A percentile compares a stretch with the other conserved stretches of the same genome.
phyloP scores from a whole-genome alignment of 345 rosid species.

The rapeseed (Brassica napus) region DNA sequence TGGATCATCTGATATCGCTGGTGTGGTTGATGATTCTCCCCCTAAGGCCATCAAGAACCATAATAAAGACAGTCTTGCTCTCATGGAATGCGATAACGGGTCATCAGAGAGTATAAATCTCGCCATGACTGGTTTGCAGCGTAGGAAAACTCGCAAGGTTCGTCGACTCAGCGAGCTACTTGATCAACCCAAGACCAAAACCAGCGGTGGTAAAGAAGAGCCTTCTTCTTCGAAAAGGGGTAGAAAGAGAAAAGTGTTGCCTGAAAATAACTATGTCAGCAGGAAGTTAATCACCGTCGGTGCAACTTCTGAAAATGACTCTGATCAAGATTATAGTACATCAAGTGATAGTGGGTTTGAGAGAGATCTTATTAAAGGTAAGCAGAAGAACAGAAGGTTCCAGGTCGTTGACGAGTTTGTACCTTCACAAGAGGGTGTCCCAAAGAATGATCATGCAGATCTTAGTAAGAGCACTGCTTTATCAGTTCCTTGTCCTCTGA shows the following conservation, averaged over 20 bases:
- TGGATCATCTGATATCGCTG: conserved; percentile 34
- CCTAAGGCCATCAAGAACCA: conserved; percentile 37
- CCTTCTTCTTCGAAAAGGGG: conserved; percentile 39
- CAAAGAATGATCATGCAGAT: conserved; percentile 6
- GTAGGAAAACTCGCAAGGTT: conserved; percentile 64
- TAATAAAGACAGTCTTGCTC: conserved; percentile 38
- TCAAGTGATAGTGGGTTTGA: conserved; percentile 46
- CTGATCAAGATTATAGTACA: conserved; percentile 40
- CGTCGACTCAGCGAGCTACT: conserved; percentile 78
- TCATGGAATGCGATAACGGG: conserved; percentile 37
- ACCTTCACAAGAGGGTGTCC: conserved; percentile 27
- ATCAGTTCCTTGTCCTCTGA: conserved; percentile 36
- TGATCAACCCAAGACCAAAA: conserved; percentile 44
- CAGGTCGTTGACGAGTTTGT: conserved; percentile 42
- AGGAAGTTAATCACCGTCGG: conserved; percentile 13
- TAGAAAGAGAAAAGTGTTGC: conserved; percentile 59
- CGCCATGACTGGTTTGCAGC: conserved; percentile 57
- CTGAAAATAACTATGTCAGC: conserved; percentile 40
- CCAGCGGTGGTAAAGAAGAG: conserved; percentile 38
- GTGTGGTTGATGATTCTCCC: conserved; percentile 39
- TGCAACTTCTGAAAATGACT: conserved; percentile 30
- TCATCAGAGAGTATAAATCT: conserved; percentile 59
- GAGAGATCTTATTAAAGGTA: conserved; percentile 42
- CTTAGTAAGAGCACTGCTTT: conserved; percentile 31
- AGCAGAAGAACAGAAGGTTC: conserved; percentile 54